Evolutionary conservation across 176 grass and related monocot genomes (phyloP).

Genomic region (Musa acuminata): DNA sequence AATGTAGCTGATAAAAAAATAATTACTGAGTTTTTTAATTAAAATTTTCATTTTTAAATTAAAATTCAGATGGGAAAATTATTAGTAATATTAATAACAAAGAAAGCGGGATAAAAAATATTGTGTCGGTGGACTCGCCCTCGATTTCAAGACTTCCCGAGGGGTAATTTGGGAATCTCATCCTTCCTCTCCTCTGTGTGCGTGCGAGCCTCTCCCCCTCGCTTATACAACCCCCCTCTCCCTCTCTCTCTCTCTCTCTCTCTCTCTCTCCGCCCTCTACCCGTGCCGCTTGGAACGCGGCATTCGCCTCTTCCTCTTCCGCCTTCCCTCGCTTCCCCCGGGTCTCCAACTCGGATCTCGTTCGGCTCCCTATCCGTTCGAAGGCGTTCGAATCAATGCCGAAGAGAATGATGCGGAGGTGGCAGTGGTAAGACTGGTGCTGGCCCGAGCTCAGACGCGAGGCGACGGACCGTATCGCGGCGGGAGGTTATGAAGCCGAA

Average conservation of each 20-base stretch:
- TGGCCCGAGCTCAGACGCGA: neutral
- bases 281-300: neutral
- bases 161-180: conserved; percentile 8
- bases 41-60: too few relatives aligned
- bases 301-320: neutral
- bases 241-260: neutral
- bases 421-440: neutral
- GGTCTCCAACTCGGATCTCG: neutral
- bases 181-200: neutral
- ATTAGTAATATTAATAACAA: too few relatives aligned
- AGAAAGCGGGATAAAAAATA: neutral
- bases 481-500: conserved; percentile 17
- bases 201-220: neutral
- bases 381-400: neutral
- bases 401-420: neutral
- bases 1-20: too few relatives aligned
- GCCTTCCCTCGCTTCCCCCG: neutral
- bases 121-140: conserved; percentile 27
- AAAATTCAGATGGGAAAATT: too few relatives aligned
- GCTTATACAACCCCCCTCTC: neutral
- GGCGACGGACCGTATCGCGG: neutral
- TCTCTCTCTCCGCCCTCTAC: neutral
- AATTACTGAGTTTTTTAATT: too few relatives aligned
- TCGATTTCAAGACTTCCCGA: neutral
- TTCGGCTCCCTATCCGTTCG: too few relatives aligned